These are phyloP conservation scores for Cercospora zeae-maydis DNA, from an alignment of 2,329 filamentous ascomycete genomes.

Conservation along the genomic window DNA sequence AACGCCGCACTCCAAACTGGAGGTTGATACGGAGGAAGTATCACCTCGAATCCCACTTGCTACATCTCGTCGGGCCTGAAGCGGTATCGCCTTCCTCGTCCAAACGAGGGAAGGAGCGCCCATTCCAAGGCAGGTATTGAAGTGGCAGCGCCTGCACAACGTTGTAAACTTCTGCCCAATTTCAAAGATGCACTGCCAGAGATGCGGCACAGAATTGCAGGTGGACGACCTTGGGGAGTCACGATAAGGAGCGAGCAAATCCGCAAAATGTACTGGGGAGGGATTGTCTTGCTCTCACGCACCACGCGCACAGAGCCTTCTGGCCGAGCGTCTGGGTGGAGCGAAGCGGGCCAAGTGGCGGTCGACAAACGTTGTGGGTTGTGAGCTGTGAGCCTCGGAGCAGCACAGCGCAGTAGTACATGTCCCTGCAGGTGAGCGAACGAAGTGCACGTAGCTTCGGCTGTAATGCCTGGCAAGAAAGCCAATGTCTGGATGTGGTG, in stretches of 20 bases:
- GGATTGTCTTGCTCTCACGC: not conserved
- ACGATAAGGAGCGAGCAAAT: not conserved
- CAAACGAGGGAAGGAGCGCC: not conserved
- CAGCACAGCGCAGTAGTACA: not conserved
- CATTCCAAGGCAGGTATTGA: not conserved
- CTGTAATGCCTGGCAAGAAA: not conserved
- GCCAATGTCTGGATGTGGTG: not conserved
- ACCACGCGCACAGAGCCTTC: not conserved
- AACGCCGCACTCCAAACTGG: not conserved
- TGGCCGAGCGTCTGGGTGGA: not conserved
- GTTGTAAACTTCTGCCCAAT: not conserved
- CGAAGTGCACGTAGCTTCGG: not conserved
- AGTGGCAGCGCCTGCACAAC: not conserved
- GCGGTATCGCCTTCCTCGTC: not conserved
- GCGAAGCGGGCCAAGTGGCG: not conserved
- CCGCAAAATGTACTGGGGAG: not conserved
- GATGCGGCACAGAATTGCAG: not conserved
- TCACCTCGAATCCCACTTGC: not conserved
- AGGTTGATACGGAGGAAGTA: not conserved
- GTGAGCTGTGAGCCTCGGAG: not conserved
- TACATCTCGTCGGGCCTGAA: not conserved
- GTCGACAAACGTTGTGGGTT: not conserved
- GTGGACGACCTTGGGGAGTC: not conserved
- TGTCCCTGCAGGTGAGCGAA: not conserved
- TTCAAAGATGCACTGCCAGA: not conserved